Evolutionary conservation across 1,284 basidiomycete genomes (phyloP), one percentile per base, ranked within the genome.

Genomic region (Cryptococcus sp.): DNA sequence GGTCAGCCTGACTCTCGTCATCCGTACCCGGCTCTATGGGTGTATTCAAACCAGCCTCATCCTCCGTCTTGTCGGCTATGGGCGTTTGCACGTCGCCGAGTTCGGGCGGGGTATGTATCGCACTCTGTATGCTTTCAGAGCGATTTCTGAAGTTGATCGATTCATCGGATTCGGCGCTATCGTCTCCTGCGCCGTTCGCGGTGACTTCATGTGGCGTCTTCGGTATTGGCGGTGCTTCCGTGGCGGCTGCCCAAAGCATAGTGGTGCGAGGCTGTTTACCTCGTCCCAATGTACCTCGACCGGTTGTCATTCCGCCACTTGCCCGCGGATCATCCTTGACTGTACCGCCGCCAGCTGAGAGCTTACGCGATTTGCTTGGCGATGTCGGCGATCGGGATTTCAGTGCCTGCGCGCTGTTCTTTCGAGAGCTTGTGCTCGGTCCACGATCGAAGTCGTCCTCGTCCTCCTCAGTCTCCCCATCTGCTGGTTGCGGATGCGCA

Each of bases 241-340:
- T 47, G 19, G 60, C 62, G 13, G 59, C 61, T 30, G 60, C 58
- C 69, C 69, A 71, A 11, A 68, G 53, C 65, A 71, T 66, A 17
- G 69, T 67, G 11, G 68, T 66, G 41, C 69, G 54, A 25, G 63
- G 45, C 42, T 67, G 58, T 54, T 69, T 69, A n/a, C 68, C 68
- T 27, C 67, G 50, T 5, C 63, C 62, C 25, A 64, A 47, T 10
- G 69, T 71, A 5, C 60, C 62, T 49, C 54, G 38, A 7, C 61
- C 63, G 11, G 60, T 43, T 0, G 51, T 57, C 51, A 45, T 61
- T 15, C 52, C 50, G 19, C 23, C 42, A 8, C 8, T n/a, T 22
- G n/a, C 22, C 7, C 30, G 30, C 13, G 30, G 30, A 15, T 47
- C 53, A 5, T 38, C 19, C 39, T 39, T 22, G 8, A 38, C 20